Conservation (phyloP, 306 rosid genomes). For the Prunus fruticosa region DNA sequence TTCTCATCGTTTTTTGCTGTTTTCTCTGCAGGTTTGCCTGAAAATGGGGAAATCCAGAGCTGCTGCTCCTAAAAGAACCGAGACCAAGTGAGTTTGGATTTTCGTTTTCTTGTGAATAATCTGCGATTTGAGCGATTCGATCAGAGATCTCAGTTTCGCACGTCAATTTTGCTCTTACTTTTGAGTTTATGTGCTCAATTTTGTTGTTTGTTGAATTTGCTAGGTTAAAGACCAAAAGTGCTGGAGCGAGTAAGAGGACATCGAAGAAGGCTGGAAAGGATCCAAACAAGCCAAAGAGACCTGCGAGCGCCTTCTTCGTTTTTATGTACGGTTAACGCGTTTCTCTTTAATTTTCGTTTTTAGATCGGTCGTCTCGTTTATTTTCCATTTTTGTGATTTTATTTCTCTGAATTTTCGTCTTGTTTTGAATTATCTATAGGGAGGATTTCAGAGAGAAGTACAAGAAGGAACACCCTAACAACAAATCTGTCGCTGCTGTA, state of each 20-base stretch:
- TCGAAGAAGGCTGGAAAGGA: conserved; percentile 74
- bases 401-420: not conserved
- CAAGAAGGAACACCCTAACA: conserved; percentile 75
- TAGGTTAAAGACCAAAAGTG: conserved; percentile 77
- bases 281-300: conserved; percentile 94
- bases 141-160: not conserved
- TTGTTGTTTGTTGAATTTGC: not conserved
- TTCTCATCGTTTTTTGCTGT: conserved; percentile 5
- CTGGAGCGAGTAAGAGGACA: conserved; percentile 54
- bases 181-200: too few species aligned
- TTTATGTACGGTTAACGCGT: conserved; percentile 55
- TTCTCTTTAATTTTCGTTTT: not conserved
- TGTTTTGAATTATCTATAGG: conserved; percentile 29
- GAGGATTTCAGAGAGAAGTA: conserved; percentile 70
- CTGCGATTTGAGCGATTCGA: not conserved
- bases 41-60: conserved; percentile 63
- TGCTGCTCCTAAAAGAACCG: conserved; percentile 42
- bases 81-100: conserved; percentile 39
- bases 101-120: not conserved
- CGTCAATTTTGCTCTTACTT: too few species aligned
- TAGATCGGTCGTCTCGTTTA: not conserved
- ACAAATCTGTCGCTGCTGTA: conserved; percentile 75
- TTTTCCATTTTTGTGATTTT: not conserved
- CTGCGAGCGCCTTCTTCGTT: conserved; percentile 93
- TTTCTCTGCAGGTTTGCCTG: conserved; percentile 37